These are phyloP conservation scores for Penicillium coprophilum DNA, from an alignment of 495 filamentous ascomycete species.

Conservation along the genomic window DNA sequence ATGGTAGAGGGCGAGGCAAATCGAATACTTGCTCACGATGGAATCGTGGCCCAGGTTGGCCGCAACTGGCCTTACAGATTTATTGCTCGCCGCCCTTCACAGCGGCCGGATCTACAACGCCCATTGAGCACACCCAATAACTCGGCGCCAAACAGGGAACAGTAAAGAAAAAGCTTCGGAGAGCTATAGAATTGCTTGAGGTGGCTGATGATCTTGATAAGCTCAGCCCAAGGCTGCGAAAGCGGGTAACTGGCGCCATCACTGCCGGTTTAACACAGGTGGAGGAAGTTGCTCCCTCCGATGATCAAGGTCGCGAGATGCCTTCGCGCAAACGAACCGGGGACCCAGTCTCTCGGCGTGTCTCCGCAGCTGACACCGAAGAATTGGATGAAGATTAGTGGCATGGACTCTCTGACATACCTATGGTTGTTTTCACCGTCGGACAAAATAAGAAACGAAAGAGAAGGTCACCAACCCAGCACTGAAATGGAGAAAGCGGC, in stretches of 20 bases:
- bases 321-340: not conserved
- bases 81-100: not conserved
- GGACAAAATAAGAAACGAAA: not conserved
- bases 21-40: not conserved
- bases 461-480: not conserved
- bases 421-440: not conserved
- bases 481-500: not conserved
- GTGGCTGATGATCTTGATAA: not conserved
- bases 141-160: not conserved
- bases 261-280: not conserved
- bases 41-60: not conserved
- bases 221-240: not conserved
- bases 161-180: not conserved
- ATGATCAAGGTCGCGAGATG: not conserved
- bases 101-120: not conserved
- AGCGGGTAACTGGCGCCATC: not conserved
- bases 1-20: not conserved
- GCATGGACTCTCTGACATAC: not conserved
- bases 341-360: not conserved
- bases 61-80: not conserved
- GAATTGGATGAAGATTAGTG: not conserved
- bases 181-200: not conserved
- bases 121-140: not conserved
- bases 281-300: not conserved
- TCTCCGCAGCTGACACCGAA: not conserved